phyloP scores from a whole-genome alignment of 129 eudicot species.

The Flaveria trinervia region DNA sequence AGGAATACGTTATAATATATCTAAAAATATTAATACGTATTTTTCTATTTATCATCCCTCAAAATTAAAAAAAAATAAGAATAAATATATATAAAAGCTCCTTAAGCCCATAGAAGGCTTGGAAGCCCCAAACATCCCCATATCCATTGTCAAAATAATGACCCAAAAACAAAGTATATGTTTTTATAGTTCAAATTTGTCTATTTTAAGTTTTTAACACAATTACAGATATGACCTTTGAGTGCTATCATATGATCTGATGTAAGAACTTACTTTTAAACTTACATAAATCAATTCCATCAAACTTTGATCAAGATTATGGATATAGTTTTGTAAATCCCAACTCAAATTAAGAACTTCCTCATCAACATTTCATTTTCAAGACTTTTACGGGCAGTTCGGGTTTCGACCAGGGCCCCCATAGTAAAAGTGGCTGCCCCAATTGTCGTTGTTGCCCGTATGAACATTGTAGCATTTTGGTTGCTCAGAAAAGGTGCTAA shows the following conservation, averaged over 20 bases:
- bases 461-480: constrained; percentile 63
- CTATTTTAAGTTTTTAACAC: too few species aligned
- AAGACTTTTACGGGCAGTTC: constrained; percentile 45
- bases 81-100: background rate
- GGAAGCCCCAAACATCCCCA: background rate
- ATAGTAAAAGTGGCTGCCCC: constrained; percentile 78
- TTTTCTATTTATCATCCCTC: background rate
- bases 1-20: too few species aligned
- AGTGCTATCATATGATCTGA: too few species aligned
- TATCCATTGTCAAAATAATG: background rate
- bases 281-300: background rate
- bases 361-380: background rate
- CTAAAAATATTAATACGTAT: background rate
- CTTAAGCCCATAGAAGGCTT: background rate
- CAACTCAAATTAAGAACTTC: too few species aligned
- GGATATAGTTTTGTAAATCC: background rate
- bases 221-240: too few species aligned
- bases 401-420: constrained; percentile 90
- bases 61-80: too few species aligned
- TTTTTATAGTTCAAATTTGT: too few species aligned
- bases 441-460: constrained; percentile 49
- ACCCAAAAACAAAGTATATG: background rate
- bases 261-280: background rate
- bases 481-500: constrained; percentile 68
- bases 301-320: background rate